Evolutionary conservation across 179 eudicot species (phyloP), one percentile per base, ranked within the genome.

Genomic region (Amaranthus tricolor): DNA sequence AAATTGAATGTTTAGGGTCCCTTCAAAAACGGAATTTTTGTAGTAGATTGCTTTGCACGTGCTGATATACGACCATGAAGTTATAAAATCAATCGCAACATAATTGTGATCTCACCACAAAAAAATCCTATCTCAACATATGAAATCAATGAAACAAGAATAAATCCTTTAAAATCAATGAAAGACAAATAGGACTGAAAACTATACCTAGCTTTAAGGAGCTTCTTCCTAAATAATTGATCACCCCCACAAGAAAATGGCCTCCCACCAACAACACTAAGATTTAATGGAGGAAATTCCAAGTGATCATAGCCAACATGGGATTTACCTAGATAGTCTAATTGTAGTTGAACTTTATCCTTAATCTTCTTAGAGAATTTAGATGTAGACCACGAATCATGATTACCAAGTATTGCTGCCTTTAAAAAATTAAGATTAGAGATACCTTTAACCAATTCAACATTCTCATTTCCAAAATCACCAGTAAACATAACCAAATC

Each of bases 381-480:
- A 52, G 62, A 82, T 73, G 98, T 92, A n/a, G 40, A 71, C 94
- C 96, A 89, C 58, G 94, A 82, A 81, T 94, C 98, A 83, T 94
- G 98, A 78, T 94, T 94, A 49, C 98, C 98, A 77, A 94, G 82
- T 80, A 93, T 91, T 76, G 80, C 90, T 59, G 90, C 98, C 85
- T 91, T 93, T 50, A 90, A 54, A 74, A 89, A 43, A 31, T 83
- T 71, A 77, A 93, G 85, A 60, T 82, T 77, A 0, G 88, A 85
- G 61, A 93, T 85, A 74, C 88, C 78, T 76, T 78, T 77, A 68
- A 89, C 97, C 74, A 93, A 86, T 73, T 89, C 91, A 73, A 88
- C 95, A 80, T 88, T 88, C 90, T 91, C 97, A 77, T 94, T 87
- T 48, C 96, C 97, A 79, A 89, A 88, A 84, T 94, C 98, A 84